Evolutionary conservation across 2,329 filamentous ascomycete genomes (phyloP).

Genomic region (Pestalotiopsis sp.): DNA sequence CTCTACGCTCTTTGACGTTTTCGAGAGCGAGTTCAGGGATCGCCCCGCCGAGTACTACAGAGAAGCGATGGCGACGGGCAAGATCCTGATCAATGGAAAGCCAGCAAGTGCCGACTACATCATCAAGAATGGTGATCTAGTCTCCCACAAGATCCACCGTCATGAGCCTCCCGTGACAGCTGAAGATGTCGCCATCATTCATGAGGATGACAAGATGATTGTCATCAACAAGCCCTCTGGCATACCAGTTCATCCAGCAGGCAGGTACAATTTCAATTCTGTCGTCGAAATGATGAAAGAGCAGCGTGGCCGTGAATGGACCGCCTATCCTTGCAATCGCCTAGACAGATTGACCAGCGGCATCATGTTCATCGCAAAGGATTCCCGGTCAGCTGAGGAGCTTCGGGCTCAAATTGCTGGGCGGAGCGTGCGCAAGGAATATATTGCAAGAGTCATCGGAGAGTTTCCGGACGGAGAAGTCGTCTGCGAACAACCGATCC

Average conservation of each 20-base stretch:
- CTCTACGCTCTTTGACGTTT: constrained; percentile 80
- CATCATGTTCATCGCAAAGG: constrained; percentile 97
- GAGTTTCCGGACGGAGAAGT: constrained; percentile 90
- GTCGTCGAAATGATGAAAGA: constrained; percentile 90
- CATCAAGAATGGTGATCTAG: constrained; percentile 84
- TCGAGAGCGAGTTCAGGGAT: constrained; percentile 89
- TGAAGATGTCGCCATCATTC: constrained; percentile 76
- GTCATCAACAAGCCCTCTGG: constrained; percentile 97
- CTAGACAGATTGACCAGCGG: constrained; percentile 92
- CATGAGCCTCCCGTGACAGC: constrained; percentile 93
- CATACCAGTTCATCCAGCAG: constrained; percentile 91
- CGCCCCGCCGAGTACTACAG: constrained; percentile 84
- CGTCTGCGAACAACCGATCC: constrained; percentile 89
- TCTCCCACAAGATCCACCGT: constrained; percentile 91
- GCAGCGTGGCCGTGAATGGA: constrained; percentile 59
- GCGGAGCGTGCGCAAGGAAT: constrained; percentile 90
- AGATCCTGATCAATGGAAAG: constrained; percentile 79
- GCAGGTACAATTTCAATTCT: constrained; percentile 94
- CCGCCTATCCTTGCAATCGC: constrained; percentile 78
- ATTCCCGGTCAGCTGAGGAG: constrained; percentile 73
- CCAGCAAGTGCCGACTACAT: constrained; percentile 65
- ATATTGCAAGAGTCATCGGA: constrained; percentile 86
- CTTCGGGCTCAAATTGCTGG: constrained; percentile 75
- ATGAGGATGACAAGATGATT: constrained; percentile 90
- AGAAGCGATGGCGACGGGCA: constrained; percentile 76